A percentile compares a stretch with the other conserved stretches of the same genome.
Conservation (phyloP, 2,329 filamentous ascomycete genomes). For the Fusarium equiseti region DNA sequence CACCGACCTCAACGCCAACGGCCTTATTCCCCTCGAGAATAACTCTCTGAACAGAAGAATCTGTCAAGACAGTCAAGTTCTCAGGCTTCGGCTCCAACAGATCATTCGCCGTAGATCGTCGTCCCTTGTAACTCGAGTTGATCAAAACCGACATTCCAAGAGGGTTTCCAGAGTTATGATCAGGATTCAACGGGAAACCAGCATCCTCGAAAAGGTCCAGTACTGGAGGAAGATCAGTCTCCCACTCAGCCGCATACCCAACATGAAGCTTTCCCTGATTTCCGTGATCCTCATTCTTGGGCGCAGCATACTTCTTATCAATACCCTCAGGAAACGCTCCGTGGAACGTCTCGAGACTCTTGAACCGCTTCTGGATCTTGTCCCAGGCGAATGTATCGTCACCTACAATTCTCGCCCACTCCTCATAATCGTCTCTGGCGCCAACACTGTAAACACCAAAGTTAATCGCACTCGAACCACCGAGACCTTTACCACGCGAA, state of each 20-base stretch:
- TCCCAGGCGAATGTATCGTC: constrained; percentile 70
- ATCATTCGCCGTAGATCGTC: constrained; percentile 64
- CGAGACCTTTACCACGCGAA: constrained; percentile 63
- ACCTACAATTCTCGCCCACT: constrained; percentile 67
- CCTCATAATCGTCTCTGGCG: constrained; percentile 70
- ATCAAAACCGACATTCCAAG: constrained; percentile 66
- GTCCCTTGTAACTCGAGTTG: constrained; percentile 62
- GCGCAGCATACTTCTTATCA: constrained; percentile 61
- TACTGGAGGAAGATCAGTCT: constrained; percentile 60
- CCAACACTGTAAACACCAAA: constrained; percentile 68
- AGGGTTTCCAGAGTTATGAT: constrained; percentile 70
- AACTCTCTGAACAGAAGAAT: constrained; percentile 35
- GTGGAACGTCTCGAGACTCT: constrained; percentile 67
- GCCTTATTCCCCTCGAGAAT: constrained; percentile 36
- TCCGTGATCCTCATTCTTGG: constrained; percentile 62
- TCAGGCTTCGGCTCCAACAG: constrained; percentile 57
- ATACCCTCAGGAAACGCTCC: constrained; percentile 52
- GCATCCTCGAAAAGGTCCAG: constrained; percentile 62
- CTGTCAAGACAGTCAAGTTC: constrained; percentile 54
- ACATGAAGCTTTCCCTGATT: constrained; percentile 60
- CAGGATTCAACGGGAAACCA: constrained; percentile 63
- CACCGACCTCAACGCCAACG: constrained; percentile 33
- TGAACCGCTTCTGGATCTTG: constrained; percentile 62
- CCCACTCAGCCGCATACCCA: constrained; percentile 62
- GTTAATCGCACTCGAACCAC: constrained; percentile 66